Evolutionary conservation across 2,329 filamentous ascomycete genomes (phyloP).

Genomic region (Tympanopsis confertula): DNA sequence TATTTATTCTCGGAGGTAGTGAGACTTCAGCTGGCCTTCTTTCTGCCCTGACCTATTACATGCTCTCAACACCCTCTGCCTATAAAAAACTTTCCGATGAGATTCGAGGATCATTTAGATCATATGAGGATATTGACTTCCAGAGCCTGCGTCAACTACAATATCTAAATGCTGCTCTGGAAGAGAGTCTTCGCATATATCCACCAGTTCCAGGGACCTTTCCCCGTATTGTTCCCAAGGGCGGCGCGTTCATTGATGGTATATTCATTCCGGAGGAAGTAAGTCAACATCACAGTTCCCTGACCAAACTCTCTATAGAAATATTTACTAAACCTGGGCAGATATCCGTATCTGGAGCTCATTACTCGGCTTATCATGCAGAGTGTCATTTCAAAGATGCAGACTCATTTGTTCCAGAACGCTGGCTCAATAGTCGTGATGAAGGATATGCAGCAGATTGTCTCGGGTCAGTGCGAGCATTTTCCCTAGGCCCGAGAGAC

Average conservation of each 20-base stretch:
- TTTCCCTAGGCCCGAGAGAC: background rate
- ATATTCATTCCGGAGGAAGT: slow-evolving; percentile 8
- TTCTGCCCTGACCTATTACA: slow-evolving; percentile 7
- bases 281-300: background rate
- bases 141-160: slow-evolving; percentile 15
- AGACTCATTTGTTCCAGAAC: slow-evolving; percentile 11
- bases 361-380: slow-evolving; percentile 10
- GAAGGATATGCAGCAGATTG: background rate
- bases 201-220: slow-evolving; percentile 17
- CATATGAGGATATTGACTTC: slow-evolving; percentile 18
- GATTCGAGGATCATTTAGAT: slow-evolving; percentile 16
- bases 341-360: slow-evolving; percentile 12
- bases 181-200: slow-evolving; percentile 19
- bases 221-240: slow-evolving; percentile 9
- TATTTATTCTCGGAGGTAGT: background rate
- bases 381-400: slow-evolving; percentile 11
- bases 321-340: background rate
- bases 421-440: slow-evolving; percentile 10
- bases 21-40: slow-evolving; percentile 8
- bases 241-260: slow-evolving; percentile 11
- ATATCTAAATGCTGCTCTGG: slow-evolving; percentile 22
- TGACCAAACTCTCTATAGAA: background rate
- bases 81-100: slow-evolving; percentile 16
- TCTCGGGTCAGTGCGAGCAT: background rate
- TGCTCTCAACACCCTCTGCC: slow-evolving; percentile 13